Base-by-base conservation (phyloP, 768 basidiomycete species). In the Melanogaster broomeanus region DNA sequence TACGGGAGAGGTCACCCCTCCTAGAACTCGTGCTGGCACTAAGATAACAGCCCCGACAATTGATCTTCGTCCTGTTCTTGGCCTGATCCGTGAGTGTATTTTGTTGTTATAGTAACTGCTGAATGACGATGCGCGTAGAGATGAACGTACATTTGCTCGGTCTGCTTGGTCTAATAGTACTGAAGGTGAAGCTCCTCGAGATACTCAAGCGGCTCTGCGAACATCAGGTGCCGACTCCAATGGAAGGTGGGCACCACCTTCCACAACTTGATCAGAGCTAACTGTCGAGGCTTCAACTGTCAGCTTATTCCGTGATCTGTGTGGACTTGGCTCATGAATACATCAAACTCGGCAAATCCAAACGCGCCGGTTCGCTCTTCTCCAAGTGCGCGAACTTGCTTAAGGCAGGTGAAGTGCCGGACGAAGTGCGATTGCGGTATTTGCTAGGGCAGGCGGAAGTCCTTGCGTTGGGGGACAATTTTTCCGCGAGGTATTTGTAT, bases 261-360 rank as follows among this genome's bases (percentile, higher is more conserved):
- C 16, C 13, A 37, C 31, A 3, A 2, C 34, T 40, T 50, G 22
- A 45, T 27, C 9, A 1, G 30, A 19, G 16, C 44, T 60, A 18
- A 44, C 31, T 19, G 15, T 6, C 19, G 13, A 42, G 6, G 22
- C 15, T 27, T 33, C 38, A 9, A 3, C 51, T 30, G 15, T 28
- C 56, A 90, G 87, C 74, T 12, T 91, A 83, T 63, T 73, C 89
- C 18, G 67, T 68, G 1, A 71, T 81, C 2, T 93, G 88, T 3
- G 72, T 85, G 2, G 82, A 86, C 38, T 78, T 96, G 6, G 94
- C 88, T 0, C 77, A 83, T 49, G 91, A 94, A 64, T 93, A 94
- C 60, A 72, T 84, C 40, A 80, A 78, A 31, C 77, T 98, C 2
- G 94, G 95, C 3, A 90, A 88, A 65, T 68, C 72, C 2, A 80